Base-by-base conservation (phyloP, 441 rosid genomes). In the Gossypium aridum region DNA sequence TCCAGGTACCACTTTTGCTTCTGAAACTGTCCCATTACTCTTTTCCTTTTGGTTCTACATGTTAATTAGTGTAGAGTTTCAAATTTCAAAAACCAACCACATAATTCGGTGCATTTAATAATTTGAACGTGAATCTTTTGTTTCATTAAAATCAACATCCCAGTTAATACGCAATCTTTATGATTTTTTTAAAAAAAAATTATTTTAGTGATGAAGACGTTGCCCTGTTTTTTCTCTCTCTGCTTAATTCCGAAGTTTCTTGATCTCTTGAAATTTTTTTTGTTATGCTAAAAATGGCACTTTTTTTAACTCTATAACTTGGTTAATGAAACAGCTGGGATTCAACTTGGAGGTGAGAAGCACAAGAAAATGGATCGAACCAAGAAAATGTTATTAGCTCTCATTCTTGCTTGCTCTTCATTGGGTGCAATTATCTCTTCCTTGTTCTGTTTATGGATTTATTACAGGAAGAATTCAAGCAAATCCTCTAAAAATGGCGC, bases 351-450 rank as follows among this genome's bases (percentile, higher is more conserved):
- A 31, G 77, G 76, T 61, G 79, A 82, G 76, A 85, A 83, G 49
- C 85, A 83, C 10, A 81, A 79, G 37, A 47, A 67, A 43, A 79
- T 80, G 89, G 86, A 84, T 79, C 76, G 78, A 13, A 85, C 82
- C 77, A 87, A 79, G 84, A 93, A 82, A 80, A 79, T 84, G 65
- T 37, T 82, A 23, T 64, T 83, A 64, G 78, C 81, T 70, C 89
- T 95, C 47, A 72, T 85, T 74, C 83, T 86, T 79, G 81, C 83
- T 64, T 90, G 91, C 55, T 79, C 85, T 82, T 79, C 85, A 8
- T 79, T 91, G 70, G 90, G 69, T 80, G 75, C 83, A 3, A 80
- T 87, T 25, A 23, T 88, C 56, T 37, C 90, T 3, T 82, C 70
- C 53, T 74, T 85, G 17, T 77, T 84, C 16, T 87, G 82, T 78